Evolutionary conservation across 352 stramenopile species (phyloP), one percentile per base, ranked within the genome.

Genomic region (Globisporangium carolinianum): DNA sequence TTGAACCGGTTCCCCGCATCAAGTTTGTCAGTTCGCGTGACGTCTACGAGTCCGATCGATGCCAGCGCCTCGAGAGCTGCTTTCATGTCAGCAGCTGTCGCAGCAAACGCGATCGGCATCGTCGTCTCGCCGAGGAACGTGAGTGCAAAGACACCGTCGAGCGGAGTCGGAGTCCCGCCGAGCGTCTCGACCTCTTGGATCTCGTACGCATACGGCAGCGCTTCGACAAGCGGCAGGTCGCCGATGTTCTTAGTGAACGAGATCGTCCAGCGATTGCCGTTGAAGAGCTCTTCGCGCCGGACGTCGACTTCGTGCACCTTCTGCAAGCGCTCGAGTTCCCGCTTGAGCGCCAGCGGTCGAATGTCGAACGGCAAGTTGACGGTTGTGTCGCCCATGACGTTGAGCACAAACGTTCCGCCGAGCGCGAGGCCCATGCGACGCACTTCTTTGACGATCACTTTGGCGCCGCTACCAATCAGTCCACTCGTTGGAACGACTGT

Each of bases 161-260:
- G 60, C 4, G 96, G 96, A 14, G 96, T 98, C 3, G 96, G 96
- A 42, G 82, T 74, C 8, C 96, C 96, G 15, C 96, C 96, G 0
- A 81, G 50, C 1, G 90, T 98, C 54, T 86, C 69, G 50, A 99
- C 79, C n/a, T 77, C 74, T 73, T 98, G 96, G 9, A 98, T 84
- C 64, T 98, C 88, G 66, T 97, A 98, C n/a, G 83, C 75, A 54
- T 94, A 80, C 37, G 93, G 80, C 47, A 83, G 83, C 9, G 93
- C 87, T 53, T 91, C 69, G 11, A 98, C 54, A n/a, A 91, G 58
- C 0, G 87, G 90, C 17, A 98, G 60, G 62, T 98, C 96, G n/a
- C 96, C 96, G 6, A 98, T 58, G 65, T 96, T 96, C 55, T 95
- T 92, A 0, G 90, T 98, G 58, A 99, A 99, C 17, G 95, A 98